Percentiles rank a stretch among this genome's conserved stretches.
phyloP scores from a whole-genome alignment of 768 basidiomycete species.

The Rhizopogon rudus region DNA sequence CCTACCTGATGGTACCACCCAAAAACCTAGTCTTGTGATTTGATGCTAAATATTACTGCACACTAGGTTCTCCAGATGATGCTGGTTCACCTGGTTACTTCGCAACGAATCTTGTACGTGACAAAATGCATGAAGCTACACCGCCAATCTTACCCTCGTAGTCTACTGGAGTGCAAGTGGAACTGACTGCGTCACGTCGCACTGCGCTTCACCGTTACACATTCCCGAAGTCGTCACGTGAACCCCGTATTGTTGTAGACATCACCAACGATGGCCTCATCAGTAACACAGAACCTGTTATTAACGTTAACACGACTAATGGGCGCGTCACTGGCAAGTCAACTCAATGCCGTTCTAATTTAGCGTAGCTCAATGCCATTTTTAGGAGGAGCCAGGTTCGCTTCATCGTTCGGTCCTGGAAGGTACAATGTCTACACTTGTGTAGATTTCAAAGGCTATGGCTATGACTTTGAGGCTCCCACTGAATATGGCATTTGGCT shows the following conservation, averaged over 20 bases:
- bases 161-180: constrained; percentile 53
- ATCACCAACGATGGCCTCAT: constrained; percentile 58
- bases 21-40: background rate
- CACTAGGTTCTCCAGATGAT: constrained; percentile 51
- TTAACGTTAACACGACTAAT: constrained; percentile 43
- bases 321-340: constrained; percentile 42
- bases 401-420: constrained; percentile 56
- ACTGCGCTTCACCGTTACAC: constrained; percentile 58
- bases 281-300: constrained; percentile 43
- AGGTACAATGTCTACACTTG: constrained; percentile 55
- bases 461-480: constrained; percentile 39
- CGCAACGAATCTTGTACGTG: constrained; percentile 47
- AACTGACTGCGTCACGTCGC: constrained; percentile 54
- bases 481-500: constrained; percentile 54
- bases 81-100: constrained; percentile 65
- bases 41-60: background rate
- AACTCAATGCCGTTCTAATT: background rate
- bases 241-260: constrained; percentile 54
- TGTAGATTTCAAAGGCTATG: constrained; percentile 54
- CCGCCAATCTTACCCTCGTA: constrained; percentile 12
- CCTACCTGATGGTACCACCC: constrained; percentile 39
- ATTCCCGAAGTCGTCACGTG: constrained; percentile 40
- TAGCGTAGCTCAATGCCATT: background rate
- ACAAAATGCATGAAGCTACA: constrained; percentile 4
- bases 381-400: constrained; percentile 35